Evolutionary conservation across 1,284 basidiomycete genomes (phyloP).

Genomic region (Ganoderma sinense): DNA sequence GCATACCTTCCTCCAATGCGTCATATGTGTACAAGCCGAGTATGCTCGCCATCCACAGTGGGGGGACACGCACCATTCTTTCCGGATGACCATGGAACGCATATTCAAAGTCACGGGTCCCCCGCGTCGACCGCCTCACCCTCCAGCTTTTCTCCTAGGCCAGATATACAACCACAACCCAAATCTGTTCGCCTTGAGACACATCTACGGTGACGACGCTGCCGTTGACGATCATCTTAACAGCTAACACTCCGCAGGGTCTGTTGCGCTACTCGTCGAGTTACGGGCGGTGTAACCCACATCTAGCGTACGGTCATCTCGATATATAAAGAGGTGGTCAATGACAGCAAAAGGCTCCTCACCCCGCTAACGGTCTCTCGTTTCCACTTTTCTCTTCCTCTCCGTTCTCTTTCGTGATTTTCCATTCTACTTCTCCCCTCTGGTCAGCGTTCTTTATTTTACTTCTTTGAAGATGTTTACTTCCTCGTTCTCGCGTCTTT

Average conservation of each 20-base stretch:
- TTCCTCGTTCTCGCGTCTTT: slow-evolving; percentile 16
- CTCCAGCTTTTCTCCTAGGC: not conserved
- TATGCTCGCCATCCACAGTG: not conserved
- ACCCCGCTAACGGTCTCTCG: slow-evolving; percentile 6
- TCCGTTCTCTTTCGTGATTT: not conserved
- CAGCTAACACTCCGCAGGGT: not conserved
- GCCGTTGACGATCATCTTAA: not conserved
- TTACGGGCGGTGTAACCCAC: not conserved
- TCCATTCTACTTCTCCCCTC: no score
- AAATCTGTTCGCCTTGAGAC: not conserved
- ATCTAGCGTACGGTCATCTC: not conserved
- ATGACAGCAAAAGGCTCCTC: not conserved
- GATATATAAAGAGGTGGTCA: not conserved
- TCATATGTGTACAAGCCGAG: not conserved
- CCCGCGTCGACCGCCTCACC: not conserved
- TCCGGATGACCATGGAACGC: not conserved
- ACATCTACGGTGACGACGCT: not conserved
- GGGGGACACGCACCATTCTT: not conserved
- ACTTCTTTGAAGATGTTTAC: slow-evolving; percentile 4
- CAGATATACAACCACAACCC: not conserved
- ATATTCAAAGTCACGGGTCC: not conserved
- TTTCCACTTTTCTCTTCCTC: not conserved
- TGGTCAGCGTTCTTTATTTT: no score
- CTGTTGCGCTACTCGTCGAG: not conserved
- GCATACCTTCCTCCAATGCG: not conserved